Base-by-base conservation (phyloP, 169 alveolate species). In the Plasmodium vivax region DNA sequence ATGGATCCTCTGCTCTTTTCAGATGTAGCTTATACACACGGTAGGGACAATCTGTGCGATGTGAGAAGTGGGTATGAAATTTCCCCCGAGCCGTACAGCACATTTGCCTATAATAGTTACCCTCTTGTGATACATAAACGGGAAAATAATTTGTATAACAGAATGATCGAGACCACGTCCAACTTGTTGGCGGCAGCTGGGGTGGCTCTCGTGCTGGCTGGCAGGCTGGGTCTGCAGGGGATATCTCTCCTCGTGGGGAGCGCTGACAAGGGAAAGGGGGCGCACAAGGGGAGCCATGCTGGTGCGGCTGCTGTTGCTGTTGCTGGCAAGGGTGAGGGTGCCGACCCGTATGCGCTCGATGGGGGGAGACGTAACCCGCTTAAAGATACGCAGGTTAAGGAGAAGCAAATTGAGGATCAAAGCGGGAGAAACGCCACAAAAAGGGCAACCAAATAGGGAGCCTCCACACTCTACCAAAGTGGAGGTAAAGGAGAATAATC, bases 101-200 rank as follows among this genome's bases (percentile, higher is more conserved):
- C 41, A 27, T 27, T 71, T 30, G 75, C 74, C 19, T 51, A 56
- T 81, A 47, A 81, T 62, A 82, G 32, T 82, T 74, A 71, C 56
- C 95, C 95, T 71, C 38, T 82, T 30, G 68, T 71, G 10, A 34
- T 71, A 82, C 38, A 82, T 45, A 51, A 71, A 23, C 38, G 54
- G 75, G 75, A 82, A 32, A 43, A 81, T 19, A 10, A 82, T 72
- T 82, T 91, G 12, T 91, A 51, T 43, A 38, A 81, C 14, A 71
- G 32, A 68, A 34, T 91, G 54, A 91, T 91, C 9, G 95, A 91
- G 30, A 83, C 92, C 4, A 73, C 95, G 2, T 91, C 95, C 23
- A 82, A 80, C 62, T 27, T 82, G 27, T 45, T 91, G 47, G 95
- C 95, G 30, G 83, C 92, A 38, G 62, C 95, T 16, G 95, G 95